phyloP scores from a whole-genome alignment of 2,329 filamentous ascomycete species.

The Botrytis fragariae region DNA sequence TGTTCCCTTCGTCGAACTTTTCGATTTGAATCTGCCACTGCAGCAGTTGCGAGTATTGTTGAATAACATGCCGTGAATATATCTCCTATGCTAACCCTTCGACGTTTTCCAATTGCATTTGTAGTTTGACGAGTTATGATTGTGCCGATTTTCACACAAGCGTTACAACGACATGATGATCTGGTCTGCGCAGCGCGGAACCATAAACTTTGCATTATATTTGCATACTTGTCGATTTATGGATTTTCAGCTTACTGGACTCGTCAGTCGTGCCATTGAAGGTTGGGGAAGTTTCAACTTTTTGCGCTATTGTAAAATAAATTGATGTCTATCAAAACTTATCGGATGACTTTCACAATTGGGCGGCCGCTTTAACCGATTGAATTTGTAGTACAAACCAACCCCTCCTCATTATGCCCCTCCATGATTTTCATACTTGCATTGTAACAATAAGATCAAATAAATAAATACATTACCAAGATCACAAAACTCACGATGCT shows the following conservation, averaged over 20 bases:
- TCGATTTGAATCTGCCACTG: conserved; percentile 57
- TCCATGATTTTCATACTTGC: conserved; percentile 7
- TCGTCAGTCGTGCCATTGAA: conserved; percentile 5
- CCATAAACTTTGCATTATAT: conserved; percentile 66
- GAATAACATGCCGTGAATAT: conserved; percentile 67
- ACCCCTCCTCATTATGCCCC: conserved; percentile 16
- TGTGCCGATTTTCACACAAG: conserved; percentile 54
- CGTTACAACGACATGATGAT: conserved; percentile 59
- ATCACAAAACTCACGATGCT: conserved; percentile 50
- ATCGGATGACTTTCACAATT: conserved; percentile 9
- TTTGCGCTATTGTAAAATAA: conserved; percentile 14
- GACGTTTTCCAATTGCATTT: conserved; percentile 46
- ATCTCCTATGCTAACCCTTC: conserved; percentile 51
- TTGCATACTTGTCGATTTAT: conserved; percentile 30
- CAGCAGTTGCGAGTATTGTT: conserved; percentile 63
- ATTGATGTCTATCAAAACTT: conserved; percentile 6
- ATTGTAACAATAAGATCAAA: background rate
- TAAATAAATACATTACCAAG: background rate
- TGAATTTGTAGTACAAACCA: background rate
- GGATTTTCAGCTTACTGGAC: conserved; percentile 3
- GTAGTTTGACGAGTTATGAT: conserved; percentile 48
- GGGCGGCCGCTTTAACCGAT: conserved; percentile 23
- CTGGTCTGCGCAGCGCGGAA: conserved; percentile 63
- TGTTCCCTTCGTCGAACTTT: conserved; percentile 58
- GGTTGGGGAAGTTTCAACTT: background rate